Evolutionary conservation across 2,329 filamentous ascomycete species (phyloP).

Genomic region (Fusarium sp.): DNA sequence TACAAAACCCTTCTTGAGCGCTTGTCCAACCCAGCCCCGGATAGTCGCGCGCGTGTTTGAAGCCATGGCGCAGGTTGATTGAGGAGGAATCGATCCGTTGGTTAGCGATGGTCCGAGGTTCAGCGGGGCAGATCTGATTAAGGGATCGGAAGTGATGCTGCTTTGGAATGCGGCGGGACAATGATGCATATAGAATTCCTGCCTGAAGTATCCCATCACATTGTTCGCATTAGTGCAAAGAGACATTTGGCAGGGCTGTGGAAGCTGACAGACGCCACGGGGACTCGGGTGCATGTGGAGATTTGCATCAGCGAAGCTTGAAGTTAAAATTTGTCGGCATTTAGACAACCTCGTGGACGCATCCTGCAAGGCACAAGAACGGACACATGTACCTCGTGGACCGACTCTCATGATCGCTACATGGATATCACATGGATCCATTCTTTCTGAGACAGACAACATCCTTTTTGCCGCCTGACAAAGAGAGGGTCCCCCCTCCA

Average conservation of each 20-base stretch:
- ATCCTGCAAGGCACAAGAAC: not conserved
- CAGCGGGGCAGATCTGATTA: conserved; percentile 9
- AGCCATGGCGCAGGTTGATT: conserved; percentile 27
- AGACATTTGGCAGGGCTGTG: not conserved
- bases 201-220: not conserved
- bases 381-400: not conserved
- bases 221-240: not conserved
- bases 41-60: conserved; percentile 43
- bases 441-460: not conserved
- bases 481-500: not conserved
- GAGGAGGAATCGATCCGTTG: conserved; percentile 26
- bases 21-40: conserved; percentile 5
- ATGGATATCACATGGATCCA: conserved; percentile 4
- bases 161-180: not conserved
- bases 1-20: conserved; percentile 2
- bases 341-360: too few species aligned
- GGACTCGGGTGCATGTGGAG: conserved; percentile 3
- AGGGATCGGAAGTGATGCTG: conserved; percentile 10
- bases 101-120: not conserved
- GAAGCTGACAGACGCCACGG: conserved; percentile 6
- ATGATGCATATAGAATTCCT: not conserved
- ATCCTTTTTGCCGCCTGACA: conserved; percentile 14
- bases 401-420: conserved; percentile 4
- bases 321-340: not conserved
- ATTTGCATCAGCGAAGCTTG: conserved; percentile 9